Conservation (phyloP, 2,329 filamentous ascomycete genomes). For the Trichoderma oligosporum region DNA sequence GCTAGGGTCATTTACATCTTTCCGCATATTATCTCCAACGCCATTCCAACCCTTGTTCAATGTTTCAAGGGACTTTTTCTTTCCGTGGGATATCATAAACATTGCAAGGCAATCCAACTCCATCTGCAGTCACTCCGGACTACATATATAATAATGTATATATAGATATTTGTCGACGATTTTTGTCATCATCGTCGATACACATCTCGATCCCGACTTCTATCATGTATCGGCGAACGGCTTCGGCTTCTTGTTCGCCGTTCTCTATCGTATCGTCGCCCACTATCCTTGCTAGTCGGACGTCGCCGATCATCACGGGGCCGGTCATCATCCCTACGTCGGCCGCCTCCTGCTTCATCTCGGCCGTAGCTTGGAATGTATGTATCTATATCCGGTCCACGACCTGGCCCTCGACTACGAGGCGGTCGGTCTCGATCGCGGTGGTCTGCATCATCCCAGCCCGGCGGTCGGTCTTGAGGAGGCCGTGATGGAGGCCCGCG, state of each 20-base stretch:
- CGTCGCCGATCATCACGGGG: constrained; percentile 29
- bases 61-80: not conserved
- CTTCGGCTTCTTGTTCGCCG: constrained; percentile 40
- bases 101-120: not conserved
- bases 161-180: not conserved
- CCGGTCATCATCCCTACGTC: constrained; percentile 37
- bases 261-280: constrained; percentile 41
- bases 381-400: constrained; percentile 43
- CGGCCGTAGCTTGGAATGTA: constrained; percentile 48
- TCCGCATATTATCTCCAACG: not conserved
- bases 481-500: constrained; percentile 50
- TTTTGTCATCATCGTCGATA: constrained; percentile 39
- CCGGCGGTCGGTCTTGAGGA: constrained; percentile 35
- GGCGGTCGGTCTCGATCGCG: constrained; percentile 41
- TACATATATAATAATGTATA: not conserved
- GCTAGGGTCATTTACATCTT: not conserved
- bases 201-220: constrained; percentile 41
- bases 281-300: constrained; percentile 33
- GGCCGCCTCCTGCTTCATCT: constrained; percentile 30
- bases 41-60: not conserved
- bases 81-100: constrained; percentile 18
- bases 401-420: constrained; percentile 32
- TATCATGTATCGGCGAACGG: constrained; percentile 37
- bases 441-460: constrained; percentile 37
- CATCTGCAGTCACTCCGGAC: not conserved